These are phyloP conservation scores for Wickerhamomyces chambardii DNA, from an alignment of 805 yeast genomes.

Conservation along the genomic window DNA sequence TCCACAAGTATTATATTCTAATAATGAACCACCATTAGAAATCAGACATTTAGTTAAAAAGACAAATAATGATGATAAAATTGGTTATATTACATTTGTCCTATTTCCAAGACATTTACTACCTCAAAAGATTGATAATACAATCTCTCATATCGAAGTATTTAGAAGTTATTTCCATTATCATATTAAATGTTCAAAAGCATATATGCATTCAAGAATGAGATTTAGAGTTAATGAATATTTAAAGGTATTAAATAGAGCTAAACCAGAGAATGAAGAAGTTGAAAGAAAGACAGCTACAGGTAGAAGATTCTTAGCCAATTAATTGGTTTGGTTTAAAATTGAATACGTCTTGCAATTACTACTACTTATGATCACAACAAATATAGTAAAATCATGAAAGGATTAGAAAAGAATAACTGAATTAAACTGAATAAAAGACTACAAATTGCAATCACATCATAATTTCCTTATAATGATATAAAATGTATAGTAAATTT, in stretches of 20 bases:
- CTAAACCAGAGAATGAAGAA: slow-evolving; percentile 86
- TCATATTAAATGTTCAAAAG: slow-evolving; percentile 97
- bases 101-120: slow-evolving; percentile 74
- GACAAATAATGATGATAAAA: slow-evolving; percentile 27
- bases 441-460: too few species aligned
- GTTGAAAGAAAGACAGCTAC: slow-evolving; percentile 28
- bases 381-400: too few species aligned
- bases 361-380: too few species aligned
- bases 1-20: slow-evolving; percentile 92
- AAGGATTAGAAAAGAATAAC: too few species aligned
- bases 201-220: slow-evolving; percentile 98
- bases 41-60: slow-evolving; percentile 35
- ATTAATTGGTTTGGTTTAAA: too few species aligned
- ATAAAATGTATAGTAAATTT: too few species aligned
- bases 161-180: slow-evolving; percentile 97
- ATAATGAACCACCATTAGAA: slow-evolving; percentile 90
- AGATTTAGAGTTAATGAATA: slow-evolving; percentile 90
- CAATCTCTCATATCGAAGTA: slow-evolving; percentile 84
- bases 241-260: slow-evolving; percentile 91
- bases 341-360: too few species aligned
- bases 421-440: too few species aligned
- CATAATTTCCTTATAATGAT: too few species aligned
- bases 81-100: slow-evolving; percentile 59
- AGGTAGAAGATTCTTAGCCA: slow-evolving; percentile 19
- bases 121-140: slow-evolving; percentile 66